Percentiles rank a stretch among this genome's conserved stretches.
phyloP scores from a whole-genome alignment of 495 filamentous ascomycete species.

The Penicillium steckii region DNA sequence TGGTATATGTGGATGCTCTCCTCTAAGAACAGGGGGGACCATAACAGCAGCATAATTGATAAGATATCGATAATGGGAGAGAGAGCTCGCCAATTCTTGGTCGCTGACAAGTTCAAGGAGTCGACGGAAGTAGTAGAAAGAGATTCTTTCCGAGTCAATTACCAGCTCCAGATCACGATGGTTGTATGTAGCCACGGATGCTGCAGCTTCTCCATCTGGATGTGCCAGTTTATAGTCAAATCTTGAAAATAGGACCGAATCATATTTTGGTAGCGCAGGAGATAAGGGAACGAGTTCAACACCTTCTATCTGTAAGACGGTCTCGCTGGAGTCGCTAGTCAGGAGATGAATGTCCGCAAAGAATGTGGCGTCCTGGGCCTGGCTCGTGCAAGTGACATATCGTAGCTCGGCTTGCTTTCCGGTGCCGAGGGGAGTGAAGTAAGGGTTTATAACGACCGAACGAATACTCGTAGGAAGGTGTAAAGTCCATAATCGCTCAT shows the following conservation, averaged over 20 bases:
- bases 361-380: neutral
- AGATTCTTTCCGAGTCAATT: neutral
- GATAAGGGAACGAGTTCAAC: neutral
- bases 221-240: neutral
- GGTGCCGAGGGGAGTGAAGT: neutral
- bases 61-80: too few species aligned
- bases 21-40: too few species aligned
- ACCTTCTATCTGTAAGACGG: neutral
- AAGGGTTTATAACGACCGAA: neutral
- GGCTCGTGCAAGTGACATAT: neutral
- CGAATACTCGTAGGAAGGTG: conserved; percentile 1
- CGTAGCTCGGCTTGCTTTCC: neutral
- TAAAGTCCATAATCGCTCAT: conserved; percentile 1
- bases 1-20: too few species aligned
- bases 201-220: neutral
- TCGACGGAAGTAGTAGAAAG: neutral
- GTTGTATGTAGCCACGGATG: neutral
- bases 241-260: neutral
- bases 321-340: neutral
- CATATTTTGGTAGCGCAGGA: neutral
- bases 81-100: too few species aligned
- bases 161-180: neutral
- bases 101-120: too few species aligned
- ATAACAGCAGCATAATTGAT: too few species aligned
- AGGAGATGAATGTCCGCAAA: neutral